phyloP scores from a whole-genome alignment of 163 green algal genomes.

The Scenedesmus sp. region DNA sequence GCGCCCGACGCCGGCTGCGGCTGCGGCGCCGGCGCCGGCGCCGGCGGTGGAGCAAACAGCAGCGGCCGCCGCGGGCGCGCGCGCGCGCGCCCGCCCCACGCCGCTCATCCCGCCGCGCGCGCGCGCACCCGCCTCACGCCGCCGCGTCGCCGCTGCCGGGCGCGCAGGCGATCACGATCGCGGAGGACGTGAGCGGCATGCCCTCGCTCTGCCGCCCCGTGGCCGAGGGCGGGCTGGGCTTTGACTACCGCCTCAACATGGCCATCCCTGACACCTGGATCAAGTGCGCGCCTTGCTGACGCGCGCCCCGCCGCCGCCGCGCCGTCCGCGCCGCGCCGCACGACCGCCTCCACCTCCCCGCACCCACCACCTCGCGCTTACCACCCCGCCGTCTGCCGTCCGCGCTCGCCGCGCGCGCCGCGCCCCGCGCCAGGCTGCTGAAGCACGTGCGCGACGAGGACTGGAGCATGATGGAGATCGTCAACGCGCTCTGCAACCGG shows the following conservation, averaged over 20 bases:
- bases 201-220: conserved; percentile 84
- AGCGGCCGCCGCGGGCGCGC: not conserved
- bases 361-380: too few relatives aligned
- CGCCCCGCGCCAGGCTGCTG: conserved; percentile 63
- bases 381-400: too few relatives aligned
- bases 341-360: too few relatives aligned
- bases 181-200: conserved; percentile 92
- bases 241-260: conserved; percentile 83
- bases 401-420: too few relatives aligned
- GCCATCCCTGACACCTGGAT: conserved; percentile 93
- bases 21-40: not conserved
- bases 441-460: conserved; percentile 82
- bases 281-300: too few relatives aligned
- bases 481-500: conserved; percentile 83
- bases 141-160: not conserved
- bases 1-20: too few relatives aligned
- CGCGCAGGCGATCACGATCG: conserved; percentile 76
- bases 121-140: not conserved
- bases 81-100: not conserved
- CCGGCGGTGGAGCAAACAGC: too few relatives aligned
- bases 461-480: conserved; percentile 83
- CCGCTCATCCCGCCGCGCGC: not conserved
- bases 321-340: too few relatives aligned
- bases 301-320: too few relatives aligned
- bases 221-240: conserved; percentile 86